A percentile compares a stretch with the other conserved stretches of the same genome.
phyloP scores from a whole-genome alignment of 306 rosid genomes.

The Pterocarpus santalinus region DNA sequence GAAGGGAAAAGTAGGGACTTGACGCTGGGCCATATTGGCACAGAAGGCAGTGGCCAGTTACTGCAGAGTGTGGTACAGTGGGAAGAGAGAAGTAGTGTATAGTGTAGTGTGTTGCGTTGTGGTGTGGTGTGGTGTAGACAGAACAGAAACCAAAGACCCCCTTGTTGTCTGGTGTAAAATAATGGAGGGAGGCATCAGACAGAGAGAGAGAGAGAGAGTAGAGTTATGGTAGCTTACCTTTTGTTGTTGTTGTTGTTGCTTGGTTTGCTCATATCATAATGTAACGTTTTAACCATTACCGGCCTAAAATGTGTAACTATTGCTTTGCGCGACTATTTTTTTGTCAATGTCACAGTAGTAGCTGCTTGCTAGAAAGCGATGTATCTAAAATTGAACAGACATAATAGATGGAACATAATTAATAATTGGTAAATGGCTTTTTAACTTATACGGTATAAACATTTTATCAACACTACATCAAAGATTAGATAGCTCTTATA shows the following conservation, averaged over 20 bases:
- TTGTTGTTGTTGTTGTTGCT: neutral
- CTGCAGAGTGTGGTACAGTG: neutral
- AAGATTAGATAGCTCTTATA: no score
- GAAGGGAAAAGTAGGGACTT: slow-evolving; percentile 55
- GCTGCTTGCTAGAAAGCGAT: neutral
- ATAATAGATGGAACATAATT: no score
- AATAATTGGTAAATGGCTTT: no score
- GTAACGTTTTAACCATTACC: slow-evolving; percentile 20
- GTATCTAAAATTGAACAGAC: neutral
- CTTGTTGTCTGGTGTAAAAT: slow-evolving; percentile 33
- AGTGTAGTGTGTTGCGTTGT: neutral
- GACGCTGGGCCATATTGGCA: slow-evolving; percentile 70
- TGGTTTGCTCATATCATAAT: neutral
- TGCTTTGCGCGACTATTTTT: slow-evolving; percentile 6
- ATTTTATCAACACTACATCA: no score
- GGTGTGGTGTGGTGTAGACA: neutral
- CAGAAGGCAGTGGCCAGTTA: slow-evolving; percentile 45
- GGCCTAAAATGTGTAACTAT: slow-evolving; percentile 31
- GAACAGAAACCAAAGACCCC: neutral
- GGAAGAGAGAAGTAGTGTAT: slow-evolving; percentile 13
- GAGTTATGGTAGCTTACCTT: neutral
- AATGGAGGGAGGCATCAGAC: slow-evolving; percentile 26
- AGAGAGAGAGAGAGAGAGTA: neutral
- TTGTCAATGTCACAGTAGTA: slow-evolving; percentile 25
- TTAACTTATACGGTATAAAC: no score